Evolutionary conservation across 2,329 filamentous ascomycete genomes (phyloP).

Genomic region (Xylariales sp.): DNA sequence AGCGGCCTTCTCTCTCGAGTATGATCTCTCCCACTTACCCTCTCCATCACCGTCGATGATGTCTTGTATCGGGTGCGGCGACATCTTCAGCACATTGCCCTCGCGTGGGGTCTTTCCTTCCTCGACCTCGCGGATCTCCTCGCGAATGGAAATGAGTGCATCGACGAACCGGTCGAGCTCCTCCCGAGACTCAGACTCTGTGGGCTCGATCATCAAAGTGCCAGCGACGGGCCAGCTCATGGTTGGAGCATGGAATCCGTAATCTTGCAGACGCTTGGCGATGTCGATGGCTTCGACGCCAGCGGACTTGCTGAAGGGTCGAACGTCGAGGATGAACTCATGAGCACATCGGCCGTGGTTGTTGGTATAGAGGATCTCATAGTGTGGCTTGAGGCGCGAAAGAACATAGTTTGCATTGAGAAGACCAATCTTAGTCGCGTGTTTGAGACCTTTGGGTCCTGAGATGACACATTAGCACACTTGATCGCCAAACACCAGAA

Average conservation of each 20-base stretch:
- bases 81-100: conserved; percentile 81
- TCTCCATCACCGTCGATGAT: conserved; percentile 58
- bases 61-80: conserved; percentile 82
- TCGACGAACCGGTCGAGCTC: conserved; percentile 94
- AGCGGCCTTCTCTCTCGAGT: conserved; percentile 75
- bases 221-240: conserved; percentile 96
- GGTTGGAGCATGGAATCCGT: conserved; percentile 94
- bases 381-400: conserved; percentile 78
- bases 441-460: conserved; percentile 69
- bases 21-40: conserved; percentile 73
- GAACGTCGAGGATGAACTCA: conserved; percentile 92
- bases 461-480: conserved; percentile 12
- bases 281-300: conserved; percentile 91
- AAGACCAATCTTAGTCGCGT: conserved; percentile 88
- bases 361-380: conserved; percentile 92
- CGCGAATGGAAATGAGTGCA: conserved; percentile 78
- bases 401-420: conserved; percentile 97
- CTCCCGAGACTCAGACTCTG: conserved; percentile 85
- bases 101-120: conserved; percentile 69
- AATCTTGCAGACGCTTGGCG: conserved; percentile 94
- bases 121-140: conserved; percentile 81
- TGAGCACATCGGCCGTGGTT: conserved; percentile 83
- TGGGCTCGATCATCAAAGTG: conserved; percentile 97
- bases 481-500: not conserved
- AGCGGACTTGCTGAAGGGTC: conserved; percentile 75